Base-by-base conservation (phyloP, 768 basidiomycete species). In the Leccinum boreale region DNA sequence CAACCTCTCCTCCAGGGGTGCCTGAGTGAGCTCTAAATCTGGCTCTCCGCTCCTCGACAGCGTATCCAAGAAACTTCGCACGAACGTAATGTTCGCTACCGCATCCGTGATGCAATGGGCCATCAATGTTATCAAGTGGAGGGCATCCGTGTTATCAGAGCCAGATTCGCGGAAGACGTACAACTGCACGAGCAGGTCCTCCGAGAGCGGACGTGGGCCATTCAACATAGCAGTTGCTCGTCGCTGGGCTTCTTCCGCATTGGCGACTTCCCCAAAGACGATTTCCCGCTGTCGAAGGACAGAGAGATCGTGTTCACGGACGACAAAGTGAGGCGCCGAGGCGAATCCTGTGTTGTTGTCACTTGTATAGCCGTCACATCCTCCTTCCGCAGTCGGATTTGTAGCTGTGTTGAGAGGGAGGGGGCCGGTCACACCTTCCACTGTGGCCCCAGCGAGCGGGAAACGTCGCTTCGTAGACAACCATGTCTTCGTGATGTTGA, bases 51-150 rank as follows among this genome's bases (percentile, higher is more conserved):
- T 49, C 17, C 62, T 53, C 35, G 53, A 53, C 17, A 85, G 68
- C 4, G 74, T 67, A 35, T 83, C 74, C 50, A 85, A 62, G 53
- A 85, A 79, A 23, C 73, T 73, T 55, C 77, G 77, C 54, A 77
- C 47, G 24, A 84, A 62, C 1, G 75, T 77, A 8, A 63, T 59
- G 57, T 76, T 79, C 10, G 78, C 72, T 47, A 75, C 75, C 17
- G 78, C 81, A 62, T 86, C 84, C 1, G 79, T 75, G 48, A 85
- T 78, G 49, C 71, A 70, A 64, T 86, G 84, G 1, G 83, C 75
- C 17, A 76, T 68, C 39, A 77, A 65, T 26, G 82, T 64, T 21
- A 82, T 52, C 45, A 84, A 42, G 58, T 85, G 79, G 49, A 78
- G 69, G 5, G 56, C 65, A 17, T 72, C 69, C 3, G 69, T 52